Conservation (phyloP, 768 basidiomycete species). For the Kwoniella botswanensis region DNA sequence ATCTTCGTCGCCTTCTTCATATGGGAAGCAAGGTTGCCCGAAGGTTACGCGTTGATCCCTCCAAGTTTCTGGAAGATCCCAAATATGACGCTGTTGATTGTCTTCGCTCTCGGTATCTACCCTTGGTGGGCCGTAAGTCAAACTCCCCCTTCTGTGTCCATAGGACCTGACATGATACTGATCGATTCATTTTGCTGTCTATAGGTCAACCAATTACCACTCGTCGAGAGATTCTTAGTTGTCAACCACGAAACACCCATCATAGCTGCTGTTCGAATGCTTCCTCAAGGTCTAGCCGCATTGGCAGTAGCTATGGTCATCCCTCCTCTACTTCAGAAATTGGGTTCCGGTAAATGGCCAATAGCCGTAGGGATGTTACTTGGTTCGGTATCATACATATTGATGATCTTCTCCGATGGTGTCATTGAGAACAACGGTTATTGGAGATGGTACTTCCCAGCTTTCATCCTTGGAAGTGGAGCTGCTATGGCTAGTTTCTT, state of each 20-base stretch:
- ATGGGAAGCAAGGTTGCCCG: constrained; percentile 44
- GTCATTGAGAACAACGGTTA: constrained; percentile 27
- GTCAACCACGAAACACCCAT: constrained; percentile 38
- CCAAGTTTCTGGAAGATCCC: constrained; percentile 51
- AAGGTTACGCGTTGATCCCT: constrained; percentile 51
- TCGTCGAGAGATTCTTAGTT: constrained; percentile 38
- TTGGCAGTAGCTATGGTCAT: constrained; percentile 32
- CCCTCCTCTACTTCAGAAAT: constrained; percentile 29
- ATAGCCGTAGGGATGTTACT: constrained; percentile 65
- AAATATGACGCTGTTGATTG: constrained; percentile 52
- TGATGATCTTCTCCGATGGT: constrained; percentile 34
- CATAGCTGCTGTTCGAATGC: constrained; percentile 49
- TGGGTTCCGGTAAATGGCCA: constrained; percentile 28
- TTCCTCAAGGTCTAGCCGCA: constrained; percentile 48
- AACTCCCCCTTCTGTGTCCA: neutral
- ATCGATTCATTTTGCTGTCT: neutral
- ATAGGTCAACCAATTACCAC: constrained; percentile 31
- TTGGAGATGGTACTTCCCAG: constrained; percentile 46
- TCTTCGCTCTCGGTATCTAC: constrained; percentile 51
- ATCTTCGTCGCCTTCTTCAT: constrained; percentile 52
- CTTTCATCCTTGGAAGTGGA: constrained; percentile 37
- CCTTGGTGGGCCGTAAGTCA: constrained; percentile 45
- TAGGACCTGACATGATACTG: neutral
- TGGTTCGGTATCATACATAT: constrained; percentile 67
- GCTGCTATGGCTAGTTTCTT: constrained; percentile 41